Conservation (phyloP, 345 rosid species). For the Gossypium australe region DNA sequence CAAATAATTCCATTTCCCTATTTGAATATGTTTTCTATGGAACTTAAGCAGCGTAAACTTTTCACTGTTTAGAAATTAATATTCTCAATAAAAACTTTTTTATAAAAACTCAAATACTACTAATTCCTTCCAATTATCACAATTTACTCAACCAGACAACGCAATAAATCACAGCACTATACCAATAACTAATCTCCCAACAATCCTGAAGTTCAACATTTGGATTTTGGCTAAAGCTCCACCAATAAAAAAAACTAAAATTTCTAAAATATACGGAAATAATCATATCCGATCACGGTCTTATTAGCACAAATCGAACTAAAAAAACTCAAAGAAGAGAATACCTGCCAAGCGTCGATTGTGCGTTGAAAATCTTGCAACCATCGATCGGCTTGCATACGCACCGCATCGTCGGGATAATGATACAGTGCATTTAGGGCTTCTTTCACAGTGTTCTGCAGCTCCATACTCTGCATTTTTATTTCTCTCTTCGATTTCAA, state of each 20-base stretch:
- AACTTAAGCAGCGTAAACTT: background rate
- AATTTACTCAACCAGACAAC: background rate
- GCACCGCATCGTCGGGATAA: conserved; percentile 86
- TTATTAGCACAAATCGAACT: background rate
- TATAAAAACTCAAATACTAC: background rate
- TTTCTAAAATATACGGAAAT: background rate
- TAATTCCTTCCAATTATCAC: background rate
- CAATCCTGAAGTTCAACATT: background rate
- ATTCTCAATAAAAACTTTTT: background rate
- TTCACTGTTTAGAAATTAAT: background rate
- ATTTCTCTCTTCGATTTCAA: conserved; percentile 14
- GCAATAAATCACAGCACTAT: background rate
- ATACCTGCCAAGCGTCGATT: conserved; percentile 97
- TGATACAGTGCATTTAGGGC: conserved; percentile 97
- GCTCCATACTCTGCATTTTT: conserved; percentile 52
- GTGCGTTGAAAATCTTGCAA: conserved; percentile 90
- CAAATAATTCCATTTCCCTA: too few species aligned
- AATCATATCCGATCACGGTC: background rate
- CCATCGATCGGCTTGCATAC: conserved; percentile 90
- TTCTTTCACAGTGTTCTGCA: conserved; percentile 81
- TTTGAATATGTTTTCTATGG: too few species aligned
- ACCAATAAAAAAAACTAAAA: background rate
- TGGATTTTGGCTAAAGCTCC: background rate
- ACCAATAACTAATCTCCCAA: background rate
- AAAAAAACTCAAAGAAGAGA: conserved; percentile 1